Evolutionary conservation across 345 rosid genomes (phyloP), one percentile per base, ranked within the genome.

Genomic region (Boechera retrofracta): DNA sequence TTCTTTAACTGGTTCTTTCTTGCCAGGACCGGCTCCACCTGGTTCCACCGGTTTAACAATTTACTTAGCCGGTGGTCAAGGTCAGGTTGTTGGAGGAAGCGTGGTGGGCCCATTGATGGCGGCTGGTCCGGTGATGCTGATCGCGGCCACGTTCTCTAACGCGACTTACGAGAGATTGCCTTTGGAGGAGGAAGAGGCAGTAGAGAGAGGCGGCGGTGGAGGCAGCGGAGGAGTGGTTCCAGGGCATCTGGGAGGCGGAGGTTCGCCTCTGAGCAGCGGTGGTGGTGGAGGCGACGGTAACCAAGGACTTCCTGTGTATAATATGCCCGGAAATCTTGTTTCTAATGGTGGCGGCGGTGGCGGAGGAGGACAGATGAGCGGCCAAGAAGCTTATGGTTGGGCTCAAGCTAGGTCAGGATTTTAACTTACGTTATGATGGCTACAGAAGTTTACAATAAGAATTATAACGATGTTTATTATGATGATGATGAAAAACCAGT

Each of bases 251-350:
- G 70, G 80, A 16, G 79, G 77, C 1, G 74, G 74, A 0, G 73
- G 81, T 9, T 76, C 79, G 1, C 82, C 85, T 21, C 57, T 86
- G 4, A 74, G 86, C 44, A 76, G 87, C 5, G 79, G 81, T 36
- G 80, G 83, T 5, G 88, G 86, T 21, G 61, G 88, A 70, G 82
- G 87, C 6, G 89, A 88, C 7, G 82, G 83, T 5, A 79, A 87
- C 15, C 82, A 70, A 55, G 83, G 85, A 15, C 72, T 87, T 72
- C 84, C 87, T 5, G 83, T 77, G 56, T 93, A 82, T 48, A 89
- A 81, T 82, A 77, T 83, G 83, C 89, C 85, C 5, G 86, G 95
- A 63, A 92, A 85, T 82, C 84, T 89, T 79, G 82, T 86, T 61
- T 79, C 90, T n/a, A 92, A 87, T 58, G 75, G 74, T 7, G 74